Evolutionary conservation across 768 basidiomycete genomes (phyloP), one percentile per base, ranked within the genome.

Genomic region (Cystofilobasidium macerans): DNA sequence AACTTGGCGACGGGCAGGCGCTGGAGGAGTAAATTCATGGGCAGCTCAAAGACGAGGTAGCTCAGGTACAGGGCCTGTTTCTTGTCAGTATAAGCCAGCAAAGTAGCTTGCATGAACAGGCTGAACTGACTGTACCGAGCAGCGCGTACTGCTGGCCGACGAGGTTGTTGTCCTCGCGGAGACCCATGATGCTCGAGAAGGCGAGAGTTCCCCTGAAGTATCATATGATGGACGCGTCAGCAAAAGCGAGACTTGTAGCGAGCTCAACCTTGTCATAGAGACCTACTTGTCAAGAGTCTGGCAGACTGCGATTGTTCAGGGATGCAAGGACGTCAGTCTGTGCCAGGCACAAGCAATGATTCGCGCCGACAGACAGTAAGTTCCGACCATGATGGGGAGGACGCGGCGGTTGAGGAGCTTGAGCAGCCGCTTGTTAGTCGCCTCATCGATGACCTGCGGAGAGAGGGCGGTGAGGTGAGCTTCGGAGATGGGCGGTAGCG

Each of bases 121-220:
- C 38, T 8, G 9, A 40, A 40, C 8, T n/a, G 42, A 43, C 8
- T 12, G 72, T 72, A 16, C 68, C 67, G 9, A 81, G 70, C 77
- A 81, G 79, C 1, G 79, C 77, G 69, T 82, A 82, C 71, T 82
- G 76, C 71, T 82, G 81, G 0, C 82, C 81, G 30, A 76, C 73
- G 18, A 83, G 77, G 56, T 78, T 69, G 5, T 77, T 78, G 69
- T 82, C 81, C 66, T 63, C 63, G 38, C 70, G 71, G 26, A 75
- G 70, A 35, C 72, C 71, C 72, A 73, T 72, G 60, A 75, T 69
- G 1, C 72, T 69, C 1, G 69, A 70, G 57, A 71, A 71, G 9
- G 72, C 72, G 3, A 73, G 68, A 11, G 72, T 73, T 12, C 67
- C 68, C 64, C 45, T 47, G 2, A 11, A 20, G 22, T 58, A 32